Evolutionary conservation across 768 basidiomycete species (phyloP).

Genomic region (Suillus brevipes): DNA sequence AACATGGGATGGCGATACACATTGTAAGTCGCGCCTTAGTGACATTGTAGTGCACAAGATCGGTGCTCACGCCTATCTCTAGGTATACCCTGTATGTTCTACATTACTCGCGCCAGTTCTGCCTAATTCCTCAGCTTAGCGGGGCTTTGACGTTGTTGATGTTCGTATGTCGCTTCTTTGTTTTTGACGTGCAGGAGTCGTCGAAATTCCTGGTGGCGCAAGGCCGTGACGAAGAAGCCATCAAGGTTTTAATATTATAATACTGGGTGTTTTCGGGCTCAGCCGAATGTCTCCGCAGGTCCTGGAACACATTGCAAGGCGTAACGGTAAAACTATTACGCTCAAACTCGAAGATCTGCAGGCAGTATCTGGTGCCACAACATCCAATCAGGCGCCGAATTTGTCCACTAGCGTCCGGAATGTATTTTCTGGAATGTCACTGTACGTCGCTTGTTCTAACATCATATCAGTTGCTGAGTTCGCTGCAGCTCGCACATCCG

Average conservation of each 20-base stretch:
- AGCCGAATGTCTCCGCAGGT: constrained; percentile 31
- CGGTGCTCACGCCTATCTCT: constrained; percentile 5
- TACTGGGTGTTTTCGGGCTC: neutral
- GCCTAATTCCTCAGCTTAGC: constrained; percentile 23
- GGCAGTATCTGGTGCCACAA: constrained; percentile 25
- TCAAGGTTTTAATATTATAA: constrained; percentile 34
- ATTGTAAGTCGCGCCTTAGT: constrained; percentile 31
- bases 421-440: constrained; percentile 40
- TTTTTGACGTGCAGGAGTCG: constrained; percentile 61
- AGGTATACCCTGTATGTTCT: constrained; percentile 43
- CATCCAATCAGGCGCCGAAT: constrained; percentile 15
- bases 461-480: neutral
- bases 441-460: constrained; percentile 33
- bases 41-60: neutral
- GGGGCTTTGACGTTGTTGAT: constrained; percentile 50
- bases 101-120: constrained; percentile 8
- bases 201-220: constrained; percentile 61
- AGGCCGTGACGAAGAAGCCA: constrained; percentile 57
- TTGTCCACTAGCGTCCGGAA: constrained; percentile 28
- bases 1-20: constrained; percentile 68
- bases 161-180: constrained; percentile 54
- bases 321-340: constrained; percentile 46
- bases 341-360: constrained; percentile 48
- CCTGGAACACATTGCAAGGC: constrained; percentile 47
- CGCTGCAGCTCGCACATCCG: constrained; percentile 44